Base-by-base conservation (phyloP, 768 basidiomycete species). In the Trametes cubensis region DNA sequence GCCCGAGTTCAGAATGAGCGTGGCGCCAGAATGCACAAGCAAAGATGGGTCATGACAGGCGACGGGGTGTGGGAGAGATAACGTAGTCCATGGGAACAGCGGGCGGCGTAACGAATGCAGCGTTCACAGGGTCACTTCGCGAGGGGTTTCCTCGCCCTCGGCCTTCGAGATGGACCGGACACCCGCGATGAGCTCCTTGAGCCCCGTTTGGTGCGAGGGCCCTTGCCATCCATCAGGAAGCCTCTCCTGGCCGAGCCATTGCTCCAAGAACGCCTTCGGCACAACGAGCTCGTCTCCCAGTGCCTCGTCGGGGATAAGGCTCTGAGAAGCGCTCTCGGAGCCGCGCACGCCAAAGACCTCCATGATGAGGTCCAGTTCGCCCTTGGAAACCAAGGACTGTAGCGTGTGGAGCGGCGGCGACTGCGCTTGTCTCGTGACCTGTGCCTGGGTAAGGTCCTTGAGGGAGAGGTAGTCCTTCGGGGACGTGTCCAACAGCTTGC, bases 311-410 rank as follows among this genome's bases (percentile, higher is more conserved):
- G 28, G 44, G 73, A 66, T 20, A 64, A 54, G 53, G 42, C 44
- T 40, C 59, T 55, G 56, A 6, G 47, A 26, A 23, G 47, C 47
- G 15, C 23, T 39, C 55, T 65, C 56, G 60, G 52, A 39, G 20
- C 55, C 39, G 42, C 45, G 52, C 8, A 61, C 60, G 41, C 71
- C 71, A 10, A 77, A 68, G 17, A 69, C 64, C 48, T 72, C 52
- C 34, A 74, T 5, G 23, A 75, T 72, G 38, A 90, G 71, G 6
- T 79, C 83, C 50, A 80, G 79, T 69, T 90, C 88, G 15, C 85
- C 88, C 41, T 78, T 69, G 3, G 83, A 80, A 38, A 89, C 76
- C 66, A 81, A 77, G n/a, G 77, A 71, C 59, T 88, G 87, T 5
- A 84, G 44, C 15, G 14, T 30, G 64, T 71, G 74, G 34, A 87